Conservation (phyloP, 192 early-diverging fungal genomes). For the Coemansia sp. region DNA sequence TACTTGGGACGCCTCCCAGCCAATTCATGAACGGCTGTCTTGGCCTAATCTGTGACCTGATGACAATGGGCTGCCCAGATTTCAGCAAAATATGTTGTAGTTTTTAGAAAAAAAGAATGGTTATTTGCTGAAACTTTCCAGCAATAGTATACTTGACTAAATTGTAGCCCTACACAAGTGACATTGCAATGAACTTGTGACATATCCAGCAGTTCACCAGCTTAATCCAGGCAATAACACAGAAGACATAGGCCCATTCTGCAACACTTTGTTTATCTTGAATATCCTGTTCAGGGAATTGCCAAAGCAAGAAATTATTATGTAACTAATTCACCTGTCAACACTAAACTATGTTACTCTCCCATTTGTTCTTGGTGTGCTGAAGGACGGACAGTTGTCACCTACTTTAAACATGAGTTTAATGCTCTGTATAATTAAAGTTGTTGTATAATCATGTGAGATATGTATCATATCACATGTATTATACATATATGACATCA, state of each 20-base stretch:
- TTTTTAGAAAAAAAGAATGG: conserved; percentile 46
- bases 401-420: too few species aligned
- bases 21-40: conserved; percentile 51
- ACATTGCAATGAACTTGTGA: conserved; percentile 28
- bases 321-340: conserved; percentile 55
- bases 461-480: too few species aligned
- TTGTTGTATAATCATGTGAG: too few species aligned
- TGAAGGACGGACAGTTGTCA: conserved; percentile 41
- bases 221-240: conserved; percentile 11
- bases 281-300: conserved; percentile 52
- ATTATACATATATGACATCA: too few species aligned
- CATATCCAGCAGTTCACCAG: conserved; percentile 30
- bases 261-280: too few species aligned
- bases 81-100: conserved; percentile 40
- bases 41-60: conserved; percentile 67
- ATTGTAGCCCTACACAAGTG: conserved; percentile 18
- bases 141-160: conserved; percentile 27
- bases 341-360: conserved; percentile 54
- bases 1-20: conserved; percentile 20
- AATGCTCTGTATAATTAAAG: too few species aligned
- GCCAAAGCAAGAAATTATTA: conserved; percentile 61
- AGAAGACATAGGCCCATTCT: too few species aligned
- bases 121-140: conserved; percentile 40
- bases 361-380: conserved; percentile 59
- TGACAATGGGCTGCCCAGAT: conserved; percentile 33